Base-by-base conservation (phyloP, 495 filamentous ascomycete genomes). In the Aspergillus sparsus region DNA sequence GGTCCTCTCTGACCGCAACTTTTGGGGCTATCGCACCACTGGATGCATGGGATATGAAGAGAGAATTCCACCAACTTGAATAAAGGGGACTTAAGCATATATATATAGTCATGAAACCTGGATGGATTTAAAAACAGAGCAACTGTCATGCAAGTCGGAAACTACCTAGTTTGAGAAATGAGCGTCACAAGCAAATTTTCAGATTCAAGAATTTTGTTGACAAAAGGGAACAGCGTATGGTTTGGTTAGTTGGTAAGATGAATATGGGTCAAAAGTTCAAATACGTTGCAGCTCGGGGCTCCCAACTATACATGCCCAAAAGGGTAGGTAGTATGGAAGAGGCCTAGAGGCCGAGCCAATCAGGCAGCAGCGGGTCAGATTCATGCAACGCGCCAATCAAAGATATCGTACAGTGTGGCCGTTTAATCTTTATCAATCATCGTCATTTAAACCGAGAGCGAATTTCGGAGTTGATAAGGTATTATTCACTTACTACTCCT, bases 1-100 rank as follows among this genome's bases (percentile, higher is more conserved):
- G 5, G 46, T 36, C 33, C 47, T 21, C 7, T 47, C 53, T 47
- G 39, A 64, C 49, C 57, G 57, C 42, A 45, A 57, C 11, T 60
- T 64, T 15, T 56, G 36, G 44, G 62, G 62, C 0, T 27, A 42
- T 37, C 49, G 50, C 37, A 0, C 13, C 36, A 13, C 15, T 39
- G 21, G 33, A 47, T 54, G 50, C 50, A 16, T 32, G 39, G 13
- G 49, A 41, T 33, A 32, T 54, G 15, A 60, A 16, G 13, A 11
- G 18, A 7, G 58, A 60, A 35, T 49, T 39, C 18, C 15, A 47
- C 0, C 39, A 11, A 27, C 21, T 27, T 27, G 3, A 27, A 27
- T 27, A 27, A 27, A 3, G 21, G 21, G 21, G 21, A 27, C 21
- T 27, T 27, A 3, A 27, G 21, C 21, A 27, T 27, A 27, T 27